Percentiles rank a stretch among this genome's conserved stretches.
Evolutionary conservation across 164 flowering plant species (phyloP).

Genomic region (Stephania yunnanensis): DNA sequence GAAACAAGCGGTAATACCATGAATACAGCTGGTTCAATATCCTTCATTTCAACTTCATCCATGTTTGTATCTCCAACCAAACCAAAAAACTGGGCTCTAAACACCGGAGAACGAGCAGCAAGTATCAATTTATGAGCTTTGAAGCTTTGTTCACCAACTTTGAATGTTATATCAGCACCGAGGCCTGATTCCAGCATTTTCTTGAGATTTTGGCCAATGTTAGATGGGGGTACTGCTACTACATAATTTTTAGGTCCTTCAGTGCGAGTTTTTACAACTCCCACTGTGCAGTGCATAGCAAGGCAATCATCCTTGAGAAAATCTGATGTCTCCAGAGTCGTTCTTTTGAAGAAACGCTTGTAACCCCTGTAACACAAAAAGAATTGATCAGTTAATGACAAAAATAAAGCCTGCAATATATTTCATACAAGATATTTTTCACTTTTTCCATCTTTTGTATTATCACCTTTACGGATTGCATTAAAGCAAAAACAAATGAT

Average conservation of each 20-base stretch:
- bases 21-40: constrained; percentile 71
- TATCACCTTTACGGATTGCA: background rate
- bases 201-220: constrained; percentile 64
- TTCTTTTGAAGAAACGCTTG: constrained; percentile 76
- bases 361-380: constrained; percentile 62
- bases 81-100: constrained; percentile 89
- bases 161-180: constrained; percentile 64
- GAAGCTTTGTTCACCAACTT: constrained; percentile 66
- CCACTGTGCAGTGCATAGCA: constrained; percentile 77
- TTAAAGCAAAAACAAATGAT: background rate
- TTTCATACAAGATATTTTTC: background rate
- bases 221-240: constrained; percentile 58
- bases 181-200: constrained; percentile 55
- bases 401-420: background rate
- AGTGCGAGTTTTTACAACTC: constrained; percentile 72
- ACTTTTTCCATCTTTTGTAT: background rate
- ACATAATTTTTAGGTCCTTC: constrained; percentile 55
- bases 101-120: constrained; percentile 95
- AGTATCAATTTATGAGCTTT: constrained; percentile 86
- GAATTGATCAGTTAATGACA: constrained; percentile 1
- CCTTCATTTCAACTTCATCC: constrained; percentile 54
- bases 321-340: constrained; percentile 61
- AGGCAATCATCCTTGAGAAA: constrained; percentile 83
- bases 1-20: constrained; percentile 44
- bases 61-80: constrained; percentile 60